Evolutionary conservation across 2,329 filamentous ascomycete genomes (phyloP), one percentile per base, ranked within the genome.

Genomic region (Dichotomopilus funicola): DNA sequence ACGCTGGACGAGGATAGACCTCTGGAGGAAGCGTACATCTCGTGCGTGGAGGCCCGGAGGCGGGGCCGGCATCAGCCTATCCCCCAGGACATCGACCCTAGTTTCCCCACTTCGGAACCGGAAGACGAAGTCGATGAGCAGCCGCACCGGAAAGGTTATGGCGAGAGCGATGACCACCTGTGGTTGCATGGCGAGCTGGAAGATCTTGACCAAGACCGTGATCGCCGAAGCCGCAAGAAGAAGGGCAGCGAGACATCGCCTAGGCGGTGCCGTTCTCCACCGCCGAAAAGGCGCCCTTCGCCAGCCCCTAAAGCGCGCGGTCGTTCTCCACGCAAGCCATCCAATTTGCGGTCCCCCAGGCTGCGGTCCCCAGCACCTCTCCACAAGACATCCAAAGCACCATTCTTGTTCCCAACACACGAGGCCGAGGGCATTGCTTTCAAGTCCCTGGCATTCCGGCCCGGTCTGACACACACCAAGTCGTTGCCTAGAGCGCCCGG

Each of bases 61-160:
- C 86, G 86, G 47, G 85, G 87, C 62, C 96, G 91, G 73, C 87
- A 91, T 58, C 85, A 87, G 60, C 69, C 83, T 35, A 89, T 92
- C 35, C 92, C 94, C n/a, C 94, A 97, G 68, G 94, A 97, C 64
- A 95, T 96, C 58, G 94, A 99, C 67, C 94, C 94, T 1, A 96
- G 91, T 67, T 99, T 99, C 69, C 94, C 94, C 0, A 91, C 91
- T 0, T 96, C 91, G 0, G 94, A 97, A 63, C 88, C 87, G 0
- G 94, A 99, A 63, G 85, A 91, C 62, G 86, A 92, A 34, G 88
- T 89, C 47, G 84, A 89, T 42, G 85, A 89, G 19, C 19, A 27
- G 53, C 81, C 70, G 70, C 85, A 67, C 73, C 84, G 70, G 70
- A 74, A 70, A 64, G 75, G 66, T 56, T 82, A 69, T 64, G 76